These are phyloP conservation scores for Vigna trinervia DNA, from an alignment of 306 rosid species.

Conservation along the genomic window DNA sequence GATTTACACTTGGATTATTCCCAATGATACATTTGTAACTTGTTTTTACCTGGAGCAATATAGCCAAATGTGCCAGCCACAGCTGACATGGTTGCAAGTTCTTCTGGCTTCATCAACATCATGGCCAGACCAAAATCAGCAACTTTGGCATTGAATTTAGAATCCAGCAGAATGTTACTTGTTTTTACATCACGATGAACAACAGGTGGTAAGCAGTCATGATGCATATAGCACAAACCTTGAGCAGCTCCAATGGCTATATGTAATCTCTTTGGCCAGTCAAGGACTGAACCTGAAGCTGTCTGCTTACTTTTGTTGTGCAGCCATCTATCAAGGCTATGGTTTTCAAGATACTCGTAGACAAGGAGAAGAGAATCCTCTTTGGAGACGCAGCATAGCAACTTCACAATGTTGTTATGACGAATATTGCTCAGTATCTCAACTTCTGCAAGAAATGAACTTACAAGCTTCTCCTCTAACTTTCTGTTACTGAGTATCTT, in stretches of 20 bases:
- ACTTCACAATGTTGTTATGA: constrained; percentile 79
- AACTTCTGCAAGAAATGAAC: constrained; percentile 77
- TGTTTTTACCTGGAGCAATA: constrained; percentile 83
- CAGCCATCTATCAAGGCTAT: constrained; percentile 81
- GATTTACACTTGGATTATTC: no score
- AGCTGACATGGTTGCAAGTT: constrained; percentile 74
- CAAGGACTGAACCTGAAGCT: constrained; percentile 43
- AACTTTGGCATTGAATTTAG: constrained; percentile 75
- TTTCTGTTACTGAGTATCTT: constrained; percentile 60
- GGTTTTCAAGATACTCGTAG: constrained; percentile 70
- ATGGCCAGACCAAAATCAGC: constrained; percentile 90
- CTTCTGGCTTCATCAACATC: constrained; percentile 72
- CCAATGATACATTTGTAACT: not conserved
- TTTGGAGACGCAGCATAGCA: constrained; percentile 69
- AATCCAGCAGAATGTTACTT: constrained; percentile 82
- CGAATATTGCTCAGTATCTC: constrained; percentile 71
- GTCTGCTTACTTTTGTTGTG: constrained; percentile 45
- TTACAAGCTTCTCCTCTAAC: constrained; percentile 65
- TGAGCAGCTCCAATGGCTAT: constrained; percentile 81
- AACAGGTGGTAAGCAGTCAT: constrained; percentile 65
- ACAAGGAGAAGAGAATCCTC: constrained; percentile 75
- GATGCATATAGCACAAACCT: constrained; percentile 92
- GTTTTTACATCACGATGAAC: constrained; percentile 84
- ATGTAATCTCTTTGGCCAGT: constrained; percentile 74
- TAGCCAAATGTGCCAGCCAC: constrained; percentile 93